A percentile compares a stretch with the other conserved stretches of the same genome.
phyloP scores from a whole-genome alignment of 2,329 filamentous ascomycete species.

The Penicillium digitatum region DNA sequence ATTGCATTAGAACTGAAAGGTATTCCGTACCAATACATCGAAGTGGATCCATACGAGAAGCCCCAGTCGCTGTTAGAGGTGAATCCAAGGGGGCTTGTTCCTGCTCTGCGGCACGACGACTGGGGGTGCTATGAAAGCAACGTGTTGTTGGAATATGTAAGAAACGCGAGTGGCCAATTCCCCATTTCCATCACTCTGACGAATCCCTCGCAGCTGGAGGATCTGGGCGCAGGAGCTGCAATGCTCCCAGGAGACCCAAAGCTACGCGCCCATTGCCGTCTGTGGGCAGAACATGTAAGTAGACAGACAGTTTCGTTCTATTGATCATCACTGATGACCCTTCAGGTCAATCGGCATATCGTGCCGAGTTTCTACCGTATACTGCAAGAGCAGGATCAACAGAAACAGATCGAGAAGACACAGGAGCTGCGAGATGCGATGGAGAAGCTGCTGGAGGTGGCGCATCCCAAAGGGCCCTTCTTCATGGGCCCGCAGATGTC shows the following conservation, averaged over 20 bases:
- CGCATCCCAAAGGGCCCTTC: conserved; percentile 61
- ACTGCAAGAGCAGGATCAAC: conserved; percentile 60
- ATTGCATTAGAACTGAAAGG: conserved; percentile 78
- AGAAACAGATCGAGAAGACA: conserved; percentile 57
- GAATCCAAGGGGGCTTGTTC: conserved; percentile 71
- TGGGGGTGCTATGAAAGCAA: conserved; percentile 81
- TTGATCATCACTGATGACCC: conserved; percentile 13
- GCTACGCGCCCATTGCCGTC: conserved; percentile 66
- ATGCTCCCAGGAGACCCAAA: conserved; percentile 62
- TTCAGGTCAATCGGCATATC: conserved; percentile 70
- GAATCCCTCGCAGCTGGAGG: conserved; percentile 60
- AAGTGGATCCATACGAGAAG: conserved; percentile 75
- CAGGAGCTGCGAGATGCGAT: conserved; percentile 65
- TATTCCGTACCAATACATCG: conserved; percentile 78
- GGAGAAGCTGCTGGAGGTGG: conserved; percentile 55
- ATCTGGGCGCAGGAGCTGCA: conserved; percentile 57
- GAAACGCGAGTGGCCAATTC: conserved; percentile 23
- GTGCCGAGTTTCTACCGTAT: conserved; percentile 73
- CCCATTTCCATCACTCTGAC: conserved; percentile 11
- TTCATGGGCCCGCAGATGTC: conserved; percentile 58
- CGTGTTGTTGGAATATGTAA: conserved; percentile 79
- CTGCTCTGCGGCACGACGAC: conserved; percentile 70
- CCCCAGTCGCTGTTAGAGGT: conserved; percentile 67
- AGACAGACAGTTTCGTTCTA: not conserved
- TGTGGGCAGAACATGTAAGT: conserved; percentile 76